Evolutionary conservation across 148 eudicot genomes (phyloP).

Genomic region (Polygonum aviculare): DNA sequence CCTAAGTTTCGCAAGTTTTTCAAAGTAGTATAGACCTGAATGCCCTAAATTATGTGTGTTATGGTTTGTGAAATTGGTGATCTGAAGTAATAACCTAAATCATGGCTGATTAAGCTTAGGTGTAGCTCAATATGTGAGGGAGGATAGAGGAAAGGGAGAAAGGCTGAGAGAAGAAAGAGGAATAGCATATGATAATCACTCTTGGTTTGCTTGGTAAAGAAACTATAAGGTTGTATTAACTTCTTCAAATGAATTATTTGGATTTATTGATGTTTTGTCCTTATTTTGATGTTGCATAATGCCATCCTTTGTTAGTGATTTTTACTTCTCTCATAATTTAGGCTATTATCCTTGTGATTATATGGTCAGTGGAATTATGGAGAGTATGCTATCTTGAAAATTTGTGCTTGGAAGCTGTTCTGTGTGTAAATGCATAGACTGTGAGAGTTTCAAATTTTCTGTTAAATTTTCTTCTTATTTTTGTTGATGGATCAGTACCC

Average conservation of each 20-base stretch:
- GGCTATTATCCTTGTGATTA: not conserved
- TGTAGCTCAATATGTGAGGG: not conserved
- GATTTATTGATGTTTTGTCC: not conserved
- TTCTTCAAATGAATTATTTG: not conserved
- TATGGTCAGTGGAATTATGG: not conserved
- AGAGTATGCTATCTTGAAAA: not conserved
- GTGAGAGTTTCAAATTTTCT: not conserved
- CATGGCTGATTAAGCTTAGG: not conserved
- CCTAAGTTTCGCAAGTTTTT: not conserved
- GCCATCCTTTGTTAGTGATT: not conserved
- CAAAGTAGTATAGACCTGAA: not conserved
- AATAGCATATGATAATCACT: not conserved
- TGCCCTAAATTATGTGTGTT: not conserved
- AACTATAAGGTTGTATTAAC: not conserved
- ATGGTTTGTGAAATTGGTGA: not conserved
- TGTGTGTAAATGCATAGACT: not conserved
- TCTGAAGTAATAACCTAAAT: not conserved
- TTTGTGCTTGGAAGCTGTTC: constrained; percentile 5
- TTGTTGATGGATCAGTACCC: constrained; percentile 41
- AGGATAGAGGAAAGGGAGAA: not conserved
- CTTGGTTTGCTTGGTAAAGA: not conserved
- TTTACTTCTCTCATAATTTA: not conserved
- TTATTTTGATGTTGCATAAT: not conserved
- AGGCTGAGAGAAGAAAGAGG: not conserved
- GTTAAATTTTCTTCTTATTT: constrained; percentile 17